phyloP scores from a whole-genome alignment of 768 basidiomycete species.

The Lepiota brunneoincarnata region DNA sequence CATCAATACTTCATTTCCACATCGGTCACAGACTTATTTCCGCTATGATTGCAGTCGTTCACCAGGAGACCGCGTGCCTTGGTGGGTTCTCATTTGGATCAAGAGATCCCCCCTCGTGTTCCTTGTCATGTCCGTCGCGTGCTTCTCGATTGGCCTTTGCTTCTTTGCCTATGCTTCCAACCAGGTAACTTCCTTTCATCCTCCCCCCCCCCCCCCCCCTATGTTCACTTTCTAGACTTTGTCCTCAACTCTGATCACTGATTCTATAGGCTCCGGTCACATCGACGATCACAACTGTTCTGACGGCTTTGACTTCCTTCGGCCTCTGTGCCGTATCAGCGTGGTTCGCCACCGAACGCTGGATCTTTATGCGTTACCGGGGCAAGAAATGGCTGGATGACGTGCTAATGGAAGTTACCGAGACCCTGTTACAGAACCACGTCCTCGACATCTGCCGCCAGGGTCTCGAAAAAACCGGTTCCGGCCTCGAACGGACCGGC shows the following conservation, averaged over 20 bases:
- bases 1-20: not conserved
- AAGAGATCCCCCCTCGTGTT: conserved; percentile 82
- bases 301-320: conserved; percentile 72
- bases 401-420: conserved; percentile 45
- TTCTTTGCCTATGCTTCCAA: conserved; percentile 73
- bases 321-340: conserved; percentile 68
- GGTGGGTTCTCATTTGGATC: conserved; percentile 88
- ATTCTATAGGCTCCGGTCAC: conserved; percentile 50
- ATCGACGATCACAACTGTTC: conserved; percentile 70
- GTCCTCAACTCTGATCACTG: not conserved
- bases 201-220: not conserved
- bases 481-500: not conserved
- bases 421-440: conserved; percentile 15
- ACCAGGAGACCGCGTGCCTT: conserved; percentile 72
- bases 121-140: conserved; percentile 79
- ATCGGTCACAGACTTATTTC: conserved; percentile 8
- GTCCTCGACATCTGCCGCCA: conserved; percentile 7
- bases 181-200: conserved; percentile 40
- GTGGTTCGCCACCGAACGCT: conserved; percentile 74
- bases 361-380: conserved; percentile 57
- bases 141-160: conserved; percentile 77
- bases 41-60: conserved; percentile 48
- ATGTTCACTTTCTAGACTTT: not conserved
- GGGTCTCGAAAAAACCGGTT: conserved; percentile 2
- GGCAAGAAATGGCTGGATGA: conserved; percentile 73